Evolutionary conservation across 768 basidiomycete species (phyloP), one percentile per base, ranked within the genome.

Genomic region (Psilocybe sp.): DNA sequence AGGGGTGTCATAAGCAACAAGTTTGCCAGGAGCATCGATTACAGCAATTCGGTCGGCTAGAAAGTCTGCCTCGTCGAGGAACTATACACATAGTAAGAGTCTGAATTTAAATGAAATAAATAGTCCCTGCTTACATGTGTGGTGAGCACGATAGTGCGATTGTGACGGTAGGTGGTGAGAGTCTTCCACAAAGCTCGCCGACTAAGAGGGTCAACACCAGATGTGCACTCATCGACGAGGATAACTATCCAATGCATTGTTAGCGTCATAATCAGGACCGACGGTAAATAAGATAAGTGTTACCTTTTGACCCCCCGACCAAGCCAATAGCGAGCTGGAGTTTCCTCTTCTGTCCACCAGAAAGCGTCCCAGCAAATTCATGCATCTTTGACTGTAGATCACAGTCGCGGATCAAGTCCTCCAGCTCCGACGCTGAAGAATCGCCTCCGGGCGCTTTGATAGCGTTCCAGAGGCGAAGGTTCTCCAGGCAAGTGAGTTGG

Each of bases 321-420:
- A 92, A 69, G 8, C 89, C 89, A 57, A 88, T 84, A 0, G 89
- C 89, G 13, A 91, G 70, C 56, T 92, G 89, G 18, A 92, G 68
- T 66, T 91, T 91, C 60, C 89, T 66, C 70, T 90, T 91, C 71
- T 92, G 89, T 8, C 89, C 89, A 1, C 89, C 89, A 38, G 82
- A 84, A 28, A 92, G 72, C 1, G 80, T 84, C 45, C 69, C 71
- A 2, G 87, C 82, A 56, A 85, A 83, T 12, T 81, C 72, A 57
- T 84, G 70, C 13, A 87, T 78, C 66, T 91, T 90, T 47, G 70
- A 73, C 16, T 68, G 79, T n/a, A 92, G 66, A 63, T 90, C 89
- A 51, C 89, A 92, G 59, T 89, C 85, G 20, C 71, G 68, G 41
- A 92, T 60, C 4, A 91, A 67, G 54, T 84, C 79, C 47, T 78